phyloP scores from a whole-genome alignment of 768 basidiomycete genomes.

The Naganishia onofrii region DNA sequence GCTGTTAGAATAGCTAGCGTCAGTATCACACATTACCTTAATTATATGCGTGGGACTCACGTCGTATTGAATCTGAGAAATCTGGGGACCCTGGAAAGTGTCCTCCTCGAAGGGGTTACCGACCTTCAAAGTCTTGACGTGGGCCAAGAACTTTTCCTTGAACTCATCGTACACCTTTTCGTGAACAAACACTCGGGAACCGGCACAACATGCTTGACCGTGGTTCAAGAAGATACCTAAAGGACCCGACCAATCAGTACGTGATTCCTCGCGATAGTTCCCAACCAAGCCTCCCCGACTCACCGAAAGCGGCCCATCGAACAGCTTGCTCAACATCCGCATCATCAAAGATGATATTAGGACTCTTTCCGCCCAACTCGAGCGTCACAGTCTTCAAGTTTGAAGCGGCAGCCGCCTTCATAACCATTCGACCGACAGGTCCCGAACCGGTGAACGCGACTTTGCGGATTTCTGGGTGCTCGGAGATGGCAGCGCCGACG shows the following conservation, averaged over 20 bases:
- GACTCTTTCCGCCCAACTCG: constrained; percentile 74
- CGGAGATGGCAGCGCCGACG: constrained; percentile 33
- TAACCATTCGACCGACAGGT: constrained; percentile 33
- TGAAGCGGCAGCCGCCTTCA: constrained; percentile 33
- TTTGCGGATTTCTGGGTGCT: constrained; percentile 35
- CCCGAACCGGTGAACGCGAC: constrained; percentile 36
- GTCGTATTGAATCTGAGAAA: constrained; percentile 55
- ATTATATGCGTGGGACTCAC: constrained; percentile 10
- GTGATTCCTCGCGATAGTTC: not conserved
- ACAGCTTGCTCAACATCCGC: constrained; percentile 48
- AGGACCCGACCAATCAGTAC: not conserved
- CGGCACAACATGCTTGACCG: constrained; percentile 41
- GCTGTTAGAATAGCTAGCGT: too few relatives aligned
- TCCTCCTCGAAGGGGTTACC: constrained; percentile 68
- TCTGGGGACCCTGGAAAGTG: constrained; percentile 77
- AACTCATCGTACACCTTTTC: constrained; percentile 47
- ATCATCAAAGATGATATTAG: constrained; percentile 52
- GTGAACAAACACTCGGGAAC: constrained; percentile 47
- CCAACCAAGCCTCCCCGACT: not conserved
- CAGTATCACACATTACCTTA: too few relatives aligned
- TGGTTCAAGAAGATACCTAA: constrained; percentile 33
- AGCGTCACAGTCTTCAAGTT: constrained; percentile 68
- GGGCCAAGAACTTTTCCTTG: constrained; percentile 38
- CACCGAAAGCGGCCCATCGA: constrained; percentile 40
- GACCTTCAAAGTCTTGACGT: constrained; percentile 31